Base-by-base conservation (phyloP, 208 protist species). In the Herpetomonas samuelpessoai region DNA sequence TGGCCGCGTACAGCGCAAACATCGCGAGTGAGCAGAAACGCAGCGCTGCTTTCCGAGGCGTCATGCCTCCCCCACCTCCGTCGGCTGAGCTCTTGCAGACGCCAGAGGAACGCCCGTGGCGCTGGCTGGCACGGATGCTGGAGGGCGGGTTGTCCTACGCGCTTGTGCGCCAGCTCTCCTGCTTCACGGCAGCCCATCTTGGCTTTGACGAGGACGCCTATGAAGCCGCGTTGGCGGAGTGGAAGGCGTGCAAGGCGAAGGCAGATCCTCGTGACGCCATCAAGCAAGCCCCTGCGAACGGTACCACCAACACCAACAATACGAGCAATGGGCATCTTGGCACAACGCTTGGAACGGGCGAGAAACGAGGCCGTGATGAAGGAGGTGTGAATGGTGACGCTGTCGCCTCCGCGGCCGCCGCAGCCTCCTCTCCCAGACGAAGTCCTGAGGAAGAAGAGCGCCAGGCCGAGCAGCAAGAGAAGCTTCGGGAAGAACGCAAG, bases 131-230 rank as follows among this genome's bases (percentile, higher is more conserved):
- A 0, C 3, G 3, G 29, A 6, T 14, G 0, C 19, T 19, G 4
- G 3, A 2, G 9, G 31, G 0, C 16, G 54, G 46, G 31, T 56
- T 74, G 25, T 58, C 72, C 18, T 54, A 73, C 47, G 21, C 68
- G 4, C 39, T 85, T 24, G 31, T 71, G 0, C 66, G 64, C 7
- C 71, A 65, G 16, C 52, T 91, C 16, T 83, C 75, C 35, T 49
- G 62, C 71, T 84, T 84, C 60, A 75, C 76, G 0, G 78, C 69
- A 12, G 78, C 69, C 1, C 81, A 88, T 63, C 78, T 88, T 47
- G 48, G 72, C 22, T 87, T 76, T 62, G 58, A 77, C n/a, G 57
- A 65, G 10, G 70, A 63, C 2, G 66, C 81, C 27, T 91, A 91
- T 55, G 62, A 38, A 1, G 66, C 62, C 16, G 80, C 84, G 9